Evolutionary conservation across 2,329 filamentous ascomycete species (phyloP), one percentile per base, ranked within the genome.

Genomic region (Cladosporium velox): DNA sequence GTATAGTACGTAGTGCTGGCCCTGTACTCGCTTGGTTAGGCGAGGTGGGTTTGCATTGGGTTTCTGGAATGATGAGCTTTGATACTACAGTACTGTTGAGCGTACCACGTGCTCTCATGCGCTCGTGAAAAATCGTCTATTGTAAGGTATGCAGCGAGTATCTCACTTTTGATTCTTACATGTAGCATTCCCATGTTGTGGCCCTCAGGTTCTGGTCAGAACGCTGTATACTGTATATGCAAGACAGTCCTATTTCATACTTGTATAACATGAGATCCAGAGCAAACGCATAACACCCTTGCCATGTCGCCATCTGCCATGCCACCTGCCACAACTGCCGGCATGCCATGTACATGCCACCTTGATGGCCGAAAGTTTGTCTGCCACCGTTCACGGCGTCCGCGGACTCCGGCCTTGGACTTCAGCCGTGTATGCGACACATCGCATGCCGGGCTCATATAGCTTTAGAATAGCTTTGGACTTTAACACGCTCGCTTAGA

Each of bases 1-100:
- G 52, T 55, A 55, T 55, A 55, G 30, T 55, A 55, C 26, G 52
- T 32, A 55, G 32, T 55, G 52, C 52, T 14, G 52, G 28, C 32
- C 52, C 30, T 55, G 28, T 32, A n/a, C 51, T 54, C 32, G 28
- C 26, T 32, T 32, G 18, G 52, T 12, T 32, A 30, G 26, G 28
- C 52, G 51, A 54, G 26, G 2, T 21, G 28, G 28, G 11, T 12
- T 21, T 55, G 52, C 28, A 34, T 34, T 34, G 52, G 28, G 14
- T 55, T 21, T 55, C 18, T 21, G n/a, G 32, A 55, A 55, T 47
- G 41, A 47, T 21, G 21, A 21, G 41, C 41, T 47, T n/a, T 47
- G n/a, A 21, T 47, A 8, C 41, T 47, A 47, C 41, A 47, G n/a
- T 21, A n/a, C 8, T 47, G 41, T 47, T 47, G 8, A 21, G 21